Evolutionary conservation across 2,329 filamentous ascomycete species (phyloP).

Genomic region (Phialocephala sp.): DNA sequence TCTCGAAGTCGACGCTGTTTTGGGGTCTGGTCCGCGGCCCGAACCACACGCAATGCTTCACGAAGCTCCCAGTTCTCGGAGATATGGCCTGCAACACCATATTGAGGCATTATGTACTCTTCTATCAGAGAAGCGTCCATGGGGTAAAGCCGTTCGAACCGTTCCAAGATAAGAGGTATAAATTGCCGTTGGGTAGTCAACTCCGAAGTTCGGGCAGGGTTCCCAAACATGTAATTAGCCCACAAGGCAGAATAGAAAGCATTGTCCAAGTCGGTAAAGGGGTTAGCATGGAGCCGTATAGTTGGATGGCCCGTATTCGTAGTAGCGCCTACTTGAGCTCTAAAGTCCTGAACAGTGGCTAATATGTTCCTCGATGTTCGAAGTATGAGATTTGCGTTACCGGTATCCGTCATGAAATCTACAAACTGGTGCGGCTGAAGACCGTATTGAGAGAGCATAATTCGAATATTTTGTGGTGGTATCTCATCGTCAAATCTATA

Average conservation of each 20-base stretch:
- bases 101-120: conserved; percentile 44
- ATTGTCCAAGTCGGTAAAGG: conserved; percentile 44
- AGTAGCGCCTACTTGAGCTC: conserved; percentile 38
- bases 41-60: conserved; percentile 60
- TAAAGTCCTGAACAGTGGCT: conserved; percentile 66
- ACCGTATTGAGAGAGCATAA: conserved; percentile 57
- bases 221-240: conserved; percentile 45
- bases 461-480: conserved; percentile 60
- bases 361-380: conserved; percentile 83
- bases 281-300: conserved; percentile 40
- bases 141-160: conserved; percentile 45
- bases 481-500: conserved; percentile 75
- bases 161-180: conserved; percentile 44
- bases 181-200: conserved; percentile 40
- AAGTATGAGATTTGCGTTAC: conserved; percentile 70
- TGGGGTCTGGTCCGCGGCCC: conserved; percentile 59
- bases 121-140: conserved; percentile 48
- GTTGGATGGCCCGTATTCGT: conserved; percentile 45
- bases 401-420: conserved; percentile 68
- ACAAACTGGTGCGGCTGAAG: conserved; percentile 50
- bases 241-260: conserved; percentile 48
- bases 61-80: conserved; percentile 47
- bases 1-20: conserved; percentile 50
- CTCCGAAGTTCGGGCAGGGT: conserved; percentile 32
- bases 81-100: conserved; percentile 40